Evolutionary conservation across 2,329 filamentous ascomycete genomes (phyloP), one percentile per base, ranked within the genome.

Genomic region (Parastagonospora avenae): DNA sequence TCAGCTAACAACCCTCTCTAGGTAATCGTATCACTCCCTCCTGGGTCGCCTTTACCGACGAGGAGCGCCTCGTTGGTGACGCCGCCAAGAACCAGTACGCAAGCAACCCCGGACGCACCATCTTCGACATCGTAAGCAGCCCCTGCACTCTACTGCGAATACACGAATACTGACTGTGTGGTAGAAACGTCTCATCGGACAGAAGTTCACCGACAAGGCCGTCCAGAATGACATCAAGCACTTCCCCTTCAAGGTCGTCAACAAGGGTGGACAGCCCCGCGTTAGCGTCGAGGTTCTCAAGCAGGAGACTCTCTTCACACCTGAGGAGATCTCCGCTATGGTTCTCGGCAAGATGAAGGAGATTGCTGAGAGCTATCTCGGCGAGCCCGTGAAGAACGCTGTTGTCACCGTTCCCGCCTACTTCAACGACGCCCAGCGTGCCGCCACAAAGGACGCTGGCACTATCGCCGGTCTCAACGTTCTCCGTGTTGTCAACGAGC

Each of bases 381-480:
- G 88, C 75, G 88, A 91, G 83, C 89, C 90, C 78, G 88, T 92
- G 58, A 90, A 86, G 74, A 89, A 92, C 82, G 89, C 89, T 70
- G 89, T 97, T 70, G 92, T 97, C 62, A 97, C 92, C 57, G 92
- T 96, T 64, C 92, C 92, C 67, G 91, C 92, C 79, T 96, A 96
- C 83, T 97, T 97, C 90, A 96, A 96, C 81, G 92, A 96, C 82
- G 92, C 92, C 80, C 92, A 97, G 84, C 86, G 92, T 80, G 92
- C 96, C 80, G 92, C 92, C 56, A 96, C 92, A 79, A 96, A 96
- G 86, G 92, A 96, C 74, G 92, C 92, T 67, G 92, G 92, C 76
- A 83, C 82, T 60, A 96, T 97, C 72, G 91, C 92, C 71, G 92
- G 92, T 74, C 86, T 97, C 57, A 96, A 95, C 76, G 91, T 96